A percentile compares a stretch with the other conserved stretches of the same genome.
Evolutionary conservation across 2,329 filamentous ascomycete genomes (phyloP).

Genomic region (Diaporthe ilicicola): DNA sequence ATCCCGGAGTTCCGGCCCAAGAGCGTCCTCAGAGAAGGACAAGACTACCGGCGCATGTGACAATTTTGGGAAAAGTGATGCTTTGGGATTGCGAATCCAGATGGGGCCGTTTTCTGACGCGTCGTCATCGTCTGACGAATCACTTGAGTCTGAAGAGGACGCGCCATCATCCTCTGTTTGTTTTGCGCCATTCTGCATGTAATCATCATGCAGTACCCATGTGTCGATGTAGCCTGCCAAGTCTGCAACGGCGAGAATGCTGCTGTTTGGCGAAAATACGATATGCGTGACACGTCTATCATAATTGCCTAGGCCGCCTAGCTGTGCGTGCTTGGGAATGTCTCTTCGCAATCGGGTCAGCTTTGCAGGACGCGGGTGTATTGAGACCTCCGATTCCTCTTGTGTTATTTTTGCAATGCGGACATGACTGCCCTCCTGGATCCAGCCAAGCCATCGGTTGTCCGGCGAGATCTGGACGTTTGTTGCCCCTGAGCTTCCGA

Average conservation of each 20-base stretch:
- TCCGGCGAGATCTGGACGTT: conserved; percentile 75
- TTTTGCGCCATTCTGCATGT: conserved; percentile 42
- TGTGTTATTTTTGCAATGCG: conserved; percentile 59
- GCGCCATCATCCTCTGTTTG: conserved; percentile 45
- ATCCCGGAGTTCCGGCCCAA: conserved; percentile 40
- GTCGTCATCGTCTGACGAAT: conserved; percentile 43
- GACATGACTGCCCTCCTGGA: conserved; percentile 69
- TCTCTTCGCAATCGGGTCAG: conserved; percentile 62
- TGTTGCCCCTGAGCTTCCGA: conserved; percentile 72
- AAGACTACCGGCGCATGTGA: conserved; percentile 71
- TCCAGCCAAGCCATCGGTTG: conserved; percentile 72
- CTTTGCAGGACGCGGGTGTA: conserved; percentile 52
- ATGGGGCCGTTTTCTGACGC: conserved; percentile 58
- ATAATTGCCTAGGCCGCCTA: conserved; percentile 78
- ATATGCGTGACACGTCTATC: conserved; percentile 77
- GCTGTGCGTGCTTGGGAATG: conserved; percentile 61
- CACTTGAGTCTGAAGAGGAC: conserved; percentile 36
- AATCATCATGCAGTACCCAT: conserved; percentile 75
- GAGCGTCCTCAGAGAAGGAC: conserved; percentile 68
- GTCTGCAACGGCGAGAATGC: conserved; percentile 81
- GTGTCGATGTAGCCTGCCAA: conserved; percentile 87
- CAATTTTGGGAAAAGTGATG: conserved; percentile 74
- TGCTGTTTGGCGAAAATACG: conserved; percentile 82
- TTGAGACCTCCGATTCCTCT: conserved; percentile 49
- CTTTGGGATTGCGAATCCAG: conserved; percentile 80